Evolutionary conservation across 345 rosid genomes (phyloP).

Genomic region (Erucastrum elatum): DNA sequence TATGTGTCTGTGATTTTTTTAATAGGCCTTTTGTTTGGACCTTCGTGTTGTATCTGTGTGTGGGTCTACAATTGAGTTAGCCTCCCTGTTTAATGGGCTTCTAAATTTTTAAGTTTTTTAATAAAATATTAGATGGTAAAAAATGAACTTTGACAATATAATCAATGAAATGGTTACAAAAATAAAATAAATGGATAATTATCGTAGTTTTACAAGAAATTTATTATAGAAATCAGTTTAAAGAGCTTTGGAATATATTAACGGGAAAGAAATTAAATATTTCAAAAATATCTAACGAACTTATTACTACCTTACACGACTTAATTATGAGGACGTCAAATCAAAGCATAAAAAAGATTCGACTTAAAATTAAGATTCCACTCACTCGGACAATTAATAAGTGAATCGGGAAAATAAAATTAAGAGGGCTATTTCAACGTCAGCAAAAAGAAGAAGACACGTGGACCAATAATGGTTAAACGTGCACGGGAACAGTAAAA

Average conservation of each 20-base stretch:
- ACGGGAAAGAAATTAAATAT: constrained; percentile 1
- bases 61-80: too few relatives aligned
- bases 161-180: not conserved
- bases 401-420: not conserved
- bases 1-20: too few relatives aligned
- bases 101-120: too few relatives aligned
- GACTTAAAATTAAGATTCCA: not conserved
- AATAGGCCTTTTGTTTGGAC: too few relatives aligned
- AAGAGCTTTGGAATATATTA: not conserved
- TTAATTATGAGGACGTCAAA: constrained; percentile 3
- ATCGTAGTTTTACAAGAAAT: not conserved
- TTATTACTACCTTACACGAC: not conserved
- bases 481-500: constrained; percentile 15
- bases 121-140: too few relatives aligned
- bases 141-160: constrained; percentile 5
- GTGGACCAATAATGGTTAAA: constrained; percentile 39
- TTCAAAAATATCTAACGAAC: not conserved
- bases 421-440: not conserved
- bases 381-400: not conserved
- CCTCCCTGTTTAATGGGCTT: too few relatives aligned
- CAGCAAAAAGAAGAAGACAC: not conserved
- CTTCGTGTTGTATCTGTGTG: too few relatives aligned
- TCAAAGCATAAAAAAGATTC: constrained; percentile 9
- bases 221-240: not conserved
- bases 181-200: not conserved